These are phyloP conservation scores for Cornus kousa DNA, from an alignment of 148 eudicot species.

Conservation along the genomic window DNA sequence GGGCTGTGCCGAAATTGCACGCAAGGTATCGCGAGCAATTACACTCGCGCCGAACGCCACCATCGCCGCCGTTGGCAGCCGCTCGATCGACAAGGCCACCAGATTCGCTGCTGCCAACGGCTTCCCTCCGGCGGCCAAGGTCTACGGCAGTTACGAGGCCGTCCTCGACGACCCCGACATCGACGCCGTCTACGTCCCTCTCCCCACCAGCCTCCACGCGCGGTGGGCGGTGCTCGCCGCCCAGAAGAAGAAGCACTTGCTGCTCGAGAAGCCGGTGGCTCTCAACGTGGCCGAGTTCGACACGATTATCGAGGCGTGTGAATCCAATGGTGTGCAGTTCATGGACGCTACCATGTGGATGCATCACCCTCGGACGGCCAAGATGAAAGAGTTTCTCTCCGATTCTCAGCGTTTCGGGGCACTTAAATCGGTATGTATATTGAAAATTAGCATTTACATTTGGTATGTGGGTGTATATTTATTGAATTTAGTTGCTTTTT, in stretches of 20 bases:
- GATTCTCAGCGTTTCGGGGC: conserved; percentile 37
- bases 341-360: conserved; percentile 72
- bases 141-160: conserved; percentile 40
- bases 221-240: conserved; percentile 45
- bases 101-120: conserved; percentile 28
- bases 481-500: not conserved
- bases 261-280: conserved; percentile 53
- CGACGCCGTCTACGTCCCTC: conserved; percentile 49
- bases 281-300: conserved; percentile 42
- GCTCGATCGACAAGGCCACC: conserved; percentile 39
- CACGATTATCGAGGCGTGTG: conserved; percentile 36
- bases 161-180: conserved; percentile 40
- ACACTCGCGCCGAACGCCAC: conserved; percentile 32
- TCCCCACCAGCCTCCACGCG: conserved; percentile 46
- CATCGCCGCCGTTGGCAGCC: conserved; percentile 48
- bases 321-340: conserved; percentile 43
- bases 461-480: no score
- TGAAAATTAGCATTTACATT: not conserved
- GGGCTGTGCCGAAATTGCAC: conserved; percentile 55
- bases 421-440: conserved; percentile 23
- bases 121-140: conserved; percentile 26
- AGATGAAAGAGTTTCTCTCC: conserved; percentile 35
- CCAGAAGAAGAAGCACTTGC: conserved; percentile 40
- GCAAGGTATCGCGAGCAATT: conserved; percentile 50
- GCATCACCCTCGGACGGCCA: conserved; percentile 46